These are phyloP conservation scores for Kodamaea ohmeri DNA, from an alignment of 1,139 yeast genomes.

Conservation along the genomic window DNA sequence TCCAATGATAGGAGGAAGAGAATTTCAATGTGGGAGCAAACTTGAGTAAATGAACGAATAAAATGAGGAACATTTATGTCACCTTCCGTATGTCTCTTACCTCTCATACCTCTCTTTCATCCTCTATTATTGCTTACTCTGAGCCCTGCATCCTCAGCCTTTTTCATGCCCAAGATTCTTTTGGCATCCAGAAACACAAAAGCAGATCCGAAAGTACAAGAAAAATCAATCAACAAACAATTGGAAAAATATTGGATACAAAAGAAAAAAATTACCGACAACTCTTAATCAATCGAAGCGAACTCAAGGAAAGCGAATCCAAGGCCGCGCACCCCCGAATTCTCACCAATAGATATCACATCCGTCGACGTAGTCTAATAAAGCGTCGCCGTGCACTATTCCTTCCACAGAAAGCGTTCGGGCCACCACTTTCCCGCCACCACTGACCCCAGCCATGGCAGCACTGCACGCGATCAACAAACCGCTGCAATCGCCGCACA, in stretches of 20 bases:
- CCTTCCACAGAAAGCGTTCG: background rate
- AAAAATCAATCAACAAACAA: constrained; percentile 4
- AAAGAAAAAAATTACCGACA: constrained; percentile 5
- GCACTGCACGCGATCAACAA: constrained; percentile 13
- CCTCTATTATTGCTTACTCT: too few relatives aligned
- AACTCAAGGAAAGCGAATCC: constrained; percentile 2
- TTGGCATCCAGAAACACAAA: background rate
- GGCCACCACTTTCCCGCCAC: background rate
- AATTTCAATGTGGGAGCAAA: too few relatives aligned
- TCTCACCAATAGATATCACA: background rate
- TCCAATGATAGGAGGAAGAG: too few relatives aligned
- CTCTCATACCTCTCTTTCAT: too few relatives aligned
- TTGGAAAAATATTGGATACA: constrained; percentile 2
- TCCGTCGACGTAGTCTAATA: background rate
- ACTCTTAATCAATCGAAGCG: constrained; percentile 2
- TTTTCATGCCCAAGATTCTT: constrained; percentile 1
- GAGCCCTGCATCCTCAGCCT: too few relatives aligned
- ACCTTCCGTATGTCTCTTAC: too few relatives aligned
- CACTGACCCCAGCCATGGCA: constrained; percentile 8
- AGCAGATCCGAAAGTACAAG: background rate
- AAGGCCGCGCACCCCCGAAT: background rate
- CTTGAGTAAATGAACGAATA: too few relatives aligned
- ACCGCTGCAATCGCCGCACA: constrained; percentile 11
- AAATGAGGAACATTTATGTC: too few relatives aligned
- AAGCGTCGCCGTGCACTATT: constrained; percentile 1